A percentile compares a stretch with the other conserved stretches of the same genome.
Evolutionary conservation across 257 asterid species (phyloP).

Genomic region (Penstemon eatonii): DNA sequence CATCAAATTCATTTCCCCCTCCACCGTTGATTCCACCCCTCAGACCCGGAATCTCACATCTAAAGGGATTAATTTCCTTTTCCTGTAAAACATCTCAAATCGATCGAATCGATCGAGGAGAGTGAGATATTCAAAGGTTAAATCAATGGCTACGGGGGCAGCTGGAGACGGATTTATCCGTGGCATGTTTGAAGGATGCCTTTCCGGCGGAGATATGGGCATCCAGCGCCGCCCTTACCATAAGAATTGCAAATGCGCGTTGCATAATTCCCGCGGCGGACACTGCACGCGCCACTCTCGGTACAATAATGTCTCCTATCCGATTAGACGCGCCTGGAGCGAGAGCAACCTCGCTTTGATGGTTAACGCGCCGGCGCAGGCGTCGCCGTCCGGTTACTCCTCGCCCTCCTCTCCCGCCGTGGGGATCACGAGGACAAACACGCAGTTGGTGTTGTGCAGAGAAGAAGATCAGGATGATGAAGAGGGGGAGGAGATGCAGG

Average conservation of each 20-base stretch:
- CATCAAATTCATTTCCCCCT: too few relatives aligned
- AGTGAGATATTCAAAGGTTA: not conserved
- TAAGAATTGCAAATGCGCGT: constrained; percentile 63
- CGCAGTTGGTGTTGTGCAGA: constrained; percentile 39
- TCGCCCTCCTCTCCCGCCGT: constrained; percentile 42
- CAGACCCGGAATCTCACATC: too few relatives aligned
- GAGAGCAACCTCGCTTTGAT: constrained; percentile 39
- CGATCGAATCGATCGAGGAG: not conserved
- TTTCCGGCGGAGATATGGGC: constrained; percentile 52
- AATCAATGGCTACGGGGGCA: constrained; percentile 55
- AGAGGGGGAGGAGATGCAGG: not conserved
- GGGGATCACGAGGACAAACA: constrained; percentile 41
- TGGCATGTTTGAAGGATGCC: constrained; percentile 53
- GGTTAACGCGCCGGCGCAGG: constrained; percentile 1
- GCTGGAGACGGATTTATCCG: constrained; percentile 60
- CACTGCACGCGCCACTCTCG: constrained; percentile 44
- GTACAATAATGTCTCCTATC: constrained; percentile 39
- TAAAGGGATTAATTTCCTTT: not conserved
- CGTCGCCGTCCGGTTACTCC: constrained; percentile 5
- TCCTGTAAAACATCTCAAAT: not conserved
- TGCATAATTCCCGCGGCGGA: constrained; percentile 49
- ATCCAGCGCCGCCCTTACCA: constrained; percentile 73
- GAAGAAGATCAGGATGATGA: constrained; percentile 28
- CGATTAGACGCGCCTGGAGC: constrained; percentile 51
- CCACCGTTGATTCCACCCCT: too few relatives aligned